Evolutionary conservation across 768 basidiomycete species (phyloP).

Genomic region (Symmetrospora coprosmae): DNA sequence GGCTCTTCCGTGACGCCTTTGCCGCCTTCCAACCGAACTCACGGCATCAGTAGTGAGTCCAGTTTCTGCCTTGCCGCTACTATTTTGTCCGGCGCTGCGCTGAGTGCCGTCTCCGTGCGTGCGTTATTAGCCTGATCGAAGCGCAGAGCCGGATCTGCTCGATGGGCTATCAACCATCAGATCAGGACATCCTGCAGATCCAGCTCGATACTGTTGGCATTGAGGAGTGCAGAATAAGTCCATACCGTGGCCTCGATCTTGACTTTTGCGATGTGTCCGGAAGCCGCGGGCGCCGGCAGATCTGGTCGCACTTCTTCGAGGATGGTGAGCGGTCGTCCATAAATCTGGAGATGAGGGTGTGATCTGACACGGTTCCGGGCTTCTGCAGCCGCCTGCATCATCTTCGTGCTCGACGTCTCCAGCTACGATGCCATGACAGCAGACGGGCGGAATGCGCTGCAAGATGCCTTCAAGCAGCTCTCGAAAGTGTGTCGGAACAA

Average conservation of each 20-base stretch:
- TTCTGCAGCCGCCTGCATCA: not conserved
- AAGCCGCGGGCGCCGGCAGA: not conserved
- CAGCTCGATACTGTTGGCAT: not conserved
- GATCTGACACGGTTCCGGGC: too few species aligned
- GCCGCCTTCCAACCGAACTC: too few species aligned
- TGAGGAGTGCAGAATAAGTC: not conserved
- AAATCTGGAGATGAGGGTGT: too few species aligned
- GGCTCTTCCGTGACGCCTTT: too few species aligned
- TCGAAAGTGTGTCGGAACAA: not conserved
- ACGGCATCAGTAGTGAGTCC: too few species aligned
- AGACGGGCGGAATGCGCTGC: not conserved
- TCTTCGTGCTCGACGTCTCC: not conserved
- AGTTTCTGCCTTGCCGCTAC: too few species aligned
- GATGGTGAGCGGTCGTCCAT: not conserved
- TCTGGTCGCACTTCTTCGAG: slow-evolving; percentile 3
- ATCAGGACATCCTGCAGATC: not conserved
- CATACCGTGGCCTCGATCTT: not conserved
- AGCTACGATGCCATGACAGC: not conserved
- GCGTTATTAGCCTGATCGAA: not conserved
- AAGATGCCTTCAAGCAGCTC: slow-evolving; percentile 6
- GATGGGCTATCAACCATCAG: not conserved
- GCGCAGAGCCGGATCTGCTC: not conserved
- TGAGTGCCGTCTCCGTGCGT: too few species aligned
- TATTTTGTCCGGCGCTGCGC: too few species aligned
- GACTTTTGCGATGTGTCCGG: not conserved